Conservation (phyloP, 2,329 filamentous ascomycete genomes). For the Hymenoscyphus albidus region DNA sequence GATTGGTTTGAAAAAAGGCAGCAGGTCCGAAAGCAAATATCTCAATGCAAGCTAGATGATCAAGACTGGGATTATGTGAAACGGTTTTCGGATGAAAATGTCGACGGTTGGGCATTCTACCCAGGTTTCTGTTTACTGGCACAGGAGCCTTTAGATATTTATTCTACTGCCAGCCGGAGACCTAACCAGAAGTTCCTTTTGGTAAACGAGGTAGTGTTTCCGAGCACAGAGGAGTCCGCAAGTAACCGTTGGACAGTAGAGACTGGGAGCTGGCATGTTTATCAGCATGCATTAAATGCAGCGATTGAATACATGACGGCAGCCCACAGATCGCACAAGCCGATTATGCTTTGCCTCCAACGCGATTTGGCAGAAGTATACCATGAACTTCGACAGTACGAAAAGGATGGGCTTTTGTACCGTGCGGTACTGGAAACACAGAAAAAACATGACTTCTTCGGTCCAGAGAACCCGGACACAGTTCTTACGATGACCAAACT, state of each 20-base stretch:
- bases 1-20: too few relatives aligned
- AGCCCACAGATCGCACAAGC: not conserved
- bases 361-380: not conserved
- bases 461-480: not conserved
- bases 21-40: too few relatives aligned
- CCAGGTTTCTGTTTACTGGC: too few relatives aligned
- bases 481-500: not conserved
- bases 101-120: too few relatives aligned
- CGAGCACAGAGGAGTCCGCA: not conserved
- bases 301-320: not conserved
- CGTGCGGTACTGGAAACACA: not conserved
- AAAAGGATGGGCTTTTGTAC: not conserved
- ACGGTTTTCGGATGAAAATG: too few relatives aligned
- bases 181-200: not conserved
- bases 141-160: too few relatives aligned
- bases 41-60: too few relatives aligned
- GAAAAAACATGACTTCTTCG: not conserved
- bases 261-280: not conserved
- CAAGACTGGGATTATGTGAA: too few relatives aligned
- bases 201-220: not conserved
- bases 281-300: not conserved
- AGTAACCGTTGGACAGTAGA: not conserved
- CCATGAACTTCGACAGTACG: not conserved
- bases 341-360: not conserved
- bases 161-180: not conserved